Evolutionary conservation across 345 rosid genomes (phyloP), one percentile per base, ranked within the genome.

Genomic region (Excoecaria agallocha): DNA sequence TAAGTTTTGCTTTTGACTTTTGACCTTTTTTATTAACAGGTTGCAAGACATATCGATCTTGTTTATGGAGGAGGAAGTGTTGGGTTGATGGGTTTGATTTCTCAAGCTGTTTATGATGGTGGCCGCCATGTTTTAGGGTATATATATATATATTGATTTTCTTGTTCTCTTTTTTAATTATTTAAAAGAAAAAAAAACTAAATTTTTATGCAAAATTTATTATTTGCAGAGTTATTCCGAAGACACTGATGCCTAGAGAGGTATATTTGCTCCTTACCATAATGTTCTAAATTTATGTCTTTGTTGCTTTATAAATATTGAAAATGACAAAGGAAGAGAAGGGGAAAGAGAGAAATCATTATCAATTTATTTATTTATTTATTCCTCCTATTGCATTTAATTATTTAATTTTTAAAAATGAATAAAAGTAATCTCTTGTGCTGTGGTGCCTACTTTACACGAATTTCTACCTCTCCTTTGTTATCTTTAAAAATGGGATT

Each of bases 21-120:
- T 24, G 3, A 35, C 8, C 13, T 37, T 50, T 20, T 6, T n/a
- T 38, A 2, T 52, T 51, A 11, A 24, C 55, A 93, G 98, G 98
- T 93, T 7, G 74, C 91, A 37, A 93, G 93, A 77, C 89, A 89
- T 58, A 90, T 93, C 69, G 97, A 92, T 79, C 91, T 93, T 65
- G 97, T 93, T 69, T 93, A 93, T 81, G 98, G 98, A 66, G 98
- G 98, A 82, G 98, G 98, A 16, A 91, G 98, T 82, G 78, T 91
- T 60, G 98, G 98, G 15, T 76, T 93, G 72, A 93, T 93, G 98
- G 98, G 98, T 51, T 83, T 89, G 84, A 82, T 91, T 56, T 93
- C 97, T 76, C 94, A 90, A 82, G 90, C 92, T 74, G 97, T 93
- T 71, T 85, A 76, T 78, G 78, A 82, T 67, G 98, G 98, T 43